Evolutionary conservation across 2,329 filamentous ascomycete genomes (phyloP), one percentile per base, ranked within the genome.

Genomic region (Beauveria sp.): DNA sequence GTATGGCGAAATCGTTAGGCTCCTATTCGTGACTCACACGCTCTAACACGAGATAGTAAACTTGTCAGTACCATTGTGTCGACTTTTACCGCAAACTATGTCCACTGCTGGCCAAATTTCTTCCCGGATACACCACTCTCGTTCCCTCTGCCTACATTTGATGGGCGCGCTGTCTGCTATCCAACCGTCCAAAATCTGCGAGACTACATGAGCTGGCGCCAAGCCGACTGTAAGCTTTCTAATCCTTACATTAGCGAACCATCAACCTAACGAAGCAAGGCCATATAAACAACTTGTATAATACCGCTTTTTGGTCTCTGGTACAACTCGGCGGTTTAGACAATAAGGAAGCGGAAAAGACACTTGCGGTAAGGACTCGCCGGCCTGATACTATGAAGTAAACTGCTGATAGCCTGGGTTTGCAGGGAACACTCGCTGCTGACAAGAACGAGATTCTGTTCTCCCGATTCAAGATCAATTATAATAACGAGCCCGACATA

Each of bases 361-460:
- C 84, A 62, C 81, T 99, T 50, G 87, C 90, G 67, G 89, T 90
- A 71, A 66, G 78, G 68, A n/a, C 12, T 14, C 16, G n/a, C 22
- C 40, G 6, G 12, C 26, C 9, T 41, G 12, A 3, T 26, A 5
- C 9, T 8, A 16, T n/a, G 26, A 41, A 40, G 14, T 18, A 24
- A 34, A 22, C 53, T 52, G 55, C 64, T 72, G 61, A 72, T 66
- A 34, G 7, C 40, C 53, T 12, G 14, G 1, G 12, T 16, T 14
- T 14, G 9, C 53, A 92, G 89, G 92, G 93, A 3, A 96, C 92
- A 0, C 75, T 96, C 1, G 84, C 92, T 3, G 80, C 85, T 3
- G 92, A 97, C 69, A 99, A 99, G 77, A 94, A 99, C 70, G 94
- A 99, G 77, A 96, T 99, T 22, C 77, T 99, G 16, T 99, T 94